phyloP scores from a whole-genome alignment of 2,329 filamentous ascomycete species.

The Ustulina deusta region DNA sequence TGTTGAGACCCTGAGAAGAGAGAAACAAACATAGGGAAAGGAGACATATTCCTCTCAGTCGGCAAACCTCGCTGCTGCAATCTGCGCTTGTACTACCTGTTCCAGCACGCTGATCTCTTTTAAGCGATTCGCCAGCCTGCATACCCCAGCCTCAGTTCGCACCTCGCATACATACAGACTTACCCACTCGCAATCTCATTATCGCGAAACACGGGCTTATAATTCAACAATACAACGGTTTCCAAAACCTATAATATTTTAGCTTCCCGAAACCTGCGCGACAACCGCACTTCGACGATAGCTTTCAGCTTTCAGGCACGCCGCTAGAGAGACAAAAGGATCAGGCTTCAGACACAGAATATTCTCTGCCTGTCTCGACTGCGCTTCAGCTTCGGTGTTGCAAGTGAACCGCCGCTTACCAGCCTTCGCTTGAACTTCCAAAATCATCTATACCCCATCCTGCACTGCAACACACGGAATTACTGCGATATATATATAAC shows the following conservation, averaged over 20 bases:
- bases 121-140: slow-evolving; percentile 49
- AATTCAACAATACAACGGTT: slow-evolving; percentile 50
- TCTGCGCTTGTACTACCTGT: slow-evolving; percentile 47
- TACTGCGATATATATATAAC: slow-evolving; percentile 47
- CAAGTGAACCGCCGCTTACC: slow-evolving; percentile 35
- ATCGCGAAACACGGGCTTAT: slow-evolving; percentile 45
- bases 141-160: slow-evolving; percentile 41
- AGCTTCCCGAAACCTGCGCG: slow-evolving; percentile 50
- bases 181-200: slow-evolving; percentile 38
- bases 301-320: slow-evolving; percentile 34
- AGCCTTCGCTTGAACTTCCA: slow-evolving; percentile 45
- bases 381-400: slow-evolving; percentile 37
- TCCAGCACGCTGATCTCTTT: slow-evolving; percentile 47
- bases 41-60: slow-evolving; percentile 17
- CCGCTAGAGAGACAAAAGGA: slow-evolving; percentile 22
- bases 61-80: slow-evolving; percentile 33
- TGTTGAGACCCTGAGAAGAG: slow-evolving; percentile 32
- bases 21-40: slow-evolving; percentile 32
- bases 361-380: slow-evolving; percentile 49
- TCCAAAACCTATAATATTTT: slow-evolving; percentile 48
- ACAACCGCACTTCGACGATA: slow-evolving; percentile 41
- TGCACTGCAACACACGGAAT: slow-evolving; percentile 41
- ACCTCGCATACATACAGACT: slow-evolving; percentile 42
- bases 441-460: slow-evolving; percentile 32
- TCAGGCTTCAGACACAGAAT: slow-evolving; percentile 33